Conservation (phyloP, 164 flowering plant species). For the Vitis amurensis region DNA sequence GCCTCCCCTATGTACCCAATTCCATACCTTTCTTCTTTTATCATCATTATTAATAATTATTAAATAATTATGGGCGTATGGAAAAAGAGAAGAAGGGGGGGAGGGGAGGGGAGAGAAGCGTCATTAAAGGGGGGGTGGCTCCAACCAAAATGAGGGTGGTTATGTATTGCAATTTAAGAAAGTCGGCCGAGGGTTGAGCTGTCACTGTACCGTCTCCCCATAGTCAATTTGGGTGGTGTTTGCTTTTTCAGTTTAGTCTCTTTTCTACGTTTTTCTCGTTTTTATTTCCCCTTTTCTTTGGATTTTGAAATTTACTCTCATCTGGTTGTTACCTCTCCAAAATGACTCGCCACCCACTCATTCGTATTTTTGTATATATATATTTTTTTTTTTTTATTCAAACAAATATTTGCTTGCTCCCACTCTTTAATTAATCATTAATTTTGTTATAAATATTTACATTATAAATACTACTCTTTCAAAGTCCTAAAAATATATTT, state of each 20-base stretch:
- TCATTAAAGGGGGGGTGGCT: neutral
- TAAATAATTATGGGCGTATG: neutral
- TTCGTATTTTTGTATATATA: neutral
- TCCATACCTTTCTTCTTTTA: no score
- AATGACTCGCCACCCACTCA: conserved; percentile 23
- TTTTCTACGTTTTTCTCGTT: conserved; percentile 3
- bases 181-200: conserved; percentile 39
- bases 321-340: conserved; percentile 6
- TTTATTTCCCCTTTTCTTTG: neutral
- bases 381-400: no score
- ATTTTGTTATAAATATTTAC: no score
- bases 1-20: no score
- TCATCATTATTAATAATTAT: no score
- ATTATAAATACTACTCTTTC: no score
- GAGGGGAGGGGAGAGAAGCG: neutral
- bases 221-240: conserved; percentile 11
- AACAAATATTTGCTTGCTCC: no score
- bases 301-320: neutral
- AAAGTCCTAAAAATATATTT: no score
- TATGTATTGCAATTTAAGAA: conserved; percentile 12
- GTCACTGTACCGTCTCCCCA: conserved; percentile 20
- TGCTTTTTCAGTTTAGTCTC: conserved; percentile 4
- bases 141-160: neutral
- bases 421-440: no score
- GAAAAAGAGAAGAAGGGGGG: neutral